phyloP scores from a whole-genome alignment of 176 grass and related monocot genomes.

The Ampelocalamus luodianensis region DNA sequence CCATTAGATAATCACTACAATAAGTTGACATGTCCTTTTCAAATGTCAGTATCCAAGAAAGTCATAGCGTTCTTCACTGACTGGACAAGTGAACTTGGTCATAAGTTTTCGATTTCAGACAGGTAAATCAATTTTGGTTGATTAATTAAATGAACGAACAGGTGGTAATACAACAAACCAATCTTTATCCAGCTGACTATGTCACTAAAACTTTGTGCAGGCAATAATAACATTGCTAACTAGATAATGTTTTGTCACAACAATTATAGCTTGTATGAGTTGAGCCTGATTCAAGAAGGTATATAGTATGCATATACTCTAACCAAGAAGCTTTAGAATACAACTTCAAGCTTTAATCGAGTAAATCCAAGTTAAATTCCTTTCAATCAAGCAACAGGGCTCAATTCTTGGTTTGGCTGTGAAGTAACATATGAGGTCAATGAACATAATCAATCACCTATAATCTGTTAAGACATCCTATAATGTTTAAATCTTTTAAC shows the following conservation, averaged over 20 bases:
- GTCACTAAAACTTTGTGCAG: not conserved
- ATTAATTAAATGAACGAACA: not conserved
- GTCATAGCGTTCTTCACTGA: constrained; percentile 1
- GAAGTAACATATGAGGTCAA: constrained; percentile 10
- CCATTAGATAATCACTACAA: not conserved
- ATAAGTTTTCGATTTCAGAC: not conserved
- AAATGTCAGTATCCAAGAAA: not conserved
- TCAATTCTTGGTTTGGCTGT: not conserved
- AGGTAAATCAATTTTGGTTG: not conserved
- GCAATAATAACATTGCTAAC: not conserved
- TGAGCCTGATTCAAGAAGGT: too few species aligned
- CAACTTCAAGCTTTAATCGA: too few species aligned
- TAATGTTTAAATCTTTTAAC: not conserved
- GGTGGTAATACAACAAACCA: not conserved
- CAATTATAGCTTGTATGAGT: not conserved
- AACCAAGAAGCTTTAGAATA: too few species aligned
- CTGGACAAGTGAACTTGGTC: not conserved
- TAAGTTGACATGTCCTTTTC: not conserved
- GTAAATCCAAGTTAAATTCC: too few species aligned
- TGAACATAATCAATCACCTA: not conserved
- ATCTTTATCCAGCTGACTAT: not conserved
- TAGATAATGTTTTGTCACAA: not conserved
- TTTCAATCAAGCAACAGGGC: not conserved
- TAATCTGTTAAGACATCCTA: not conserved
- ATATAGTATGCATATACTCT: too few species aligned